phyloP scores from a whole-genome alignment of 257 asterid species.

The Solanum pimpinellifolium region DNA sequence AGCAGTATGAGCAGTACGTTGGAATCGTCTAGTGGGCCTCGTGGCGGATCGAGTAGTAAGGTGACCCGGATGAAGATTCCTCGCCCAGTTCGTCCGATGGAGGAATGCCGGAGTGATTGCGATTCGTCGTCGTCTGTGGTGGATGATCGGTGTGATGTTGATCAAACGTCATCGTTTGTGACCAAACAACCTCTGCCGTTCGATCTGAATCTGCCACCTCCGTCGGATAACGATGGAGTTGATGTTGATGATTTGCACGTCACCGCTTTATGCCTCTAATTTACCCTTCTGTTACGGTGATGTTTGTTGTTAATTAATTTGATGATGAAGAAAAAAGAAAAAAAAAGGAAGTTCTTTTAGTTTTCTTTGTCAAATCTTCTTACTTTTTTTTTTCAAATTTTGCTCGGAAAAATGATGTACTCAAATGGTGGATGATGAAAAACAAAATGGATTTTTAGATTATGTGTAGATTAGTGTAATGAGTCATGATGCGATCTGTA shows the following conservation, averaged over 20 bases:
- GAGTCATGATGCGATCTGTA: conserved; percentile 1
- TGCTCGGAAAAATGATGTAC: background rate
- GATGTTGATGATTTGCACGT: conserved; percentile 6
- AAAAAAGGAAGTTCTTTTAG: background rate
- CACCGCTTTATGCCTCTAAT: conserved; percentile 2
- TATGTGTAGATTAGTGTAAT: conserved; percentile 5
- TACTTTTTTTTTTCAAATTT: background rate
- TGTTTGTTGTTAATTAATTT: background rate
- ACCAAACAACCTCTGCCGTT: background rate
- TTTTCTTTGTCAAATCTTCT: background rate
- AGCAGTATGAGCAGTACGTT: conserved; percentile 6
- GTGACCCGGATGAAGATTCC: background rate
- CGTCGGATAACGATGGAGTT: background rate
- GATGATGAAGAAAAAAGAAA: background rate
- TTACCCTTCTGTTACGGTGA: background rate
- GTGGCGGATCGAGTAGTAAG: background rate
- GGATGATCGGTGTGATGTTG: background rate
- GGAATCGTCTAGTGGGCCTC: conserved; percentile 6
- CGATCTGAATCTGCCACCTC: conserved; percentile 6
- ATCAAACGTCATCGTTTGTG: background rate
- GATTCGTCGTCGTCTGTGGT: conserved; percentile 7
- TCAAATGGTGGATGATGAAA: background rate
- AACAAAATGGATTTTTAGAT: background rate
- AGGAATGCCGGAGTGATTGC: conserved; percentile 1
- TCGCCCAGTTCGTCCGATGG: background rate